Evolutionary conservation across 169 alveolate genomes (phyloP).

Genomic region (Eimeria sp.): DNA sequence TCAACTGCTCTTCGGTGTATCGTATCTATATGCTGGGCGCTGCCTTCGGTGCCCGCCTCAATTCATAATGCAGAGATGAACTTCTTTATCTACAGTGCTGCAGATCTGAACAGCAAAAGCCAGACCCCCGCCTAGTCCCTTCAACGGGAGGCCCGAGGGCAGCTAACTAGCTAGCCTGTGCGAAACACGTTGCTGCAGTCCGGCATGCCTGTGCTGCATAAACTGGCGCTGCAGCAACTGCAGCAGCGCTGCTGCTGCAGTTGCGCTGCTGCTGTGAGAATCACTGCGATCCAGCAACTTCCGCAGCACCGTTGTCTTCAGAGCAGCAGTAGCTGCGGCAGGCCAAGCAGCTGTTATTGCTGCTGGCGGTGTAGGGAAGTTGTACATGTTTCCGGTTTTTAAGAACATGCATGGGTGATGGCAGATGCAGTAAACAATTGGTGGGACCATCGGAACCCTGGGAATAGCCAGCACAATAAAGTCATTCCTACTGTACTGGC

Average conservation of each 20-base stretch:
- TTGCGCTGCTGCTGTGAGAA: not conserved
- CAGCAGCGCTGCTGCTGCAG: not conserved
- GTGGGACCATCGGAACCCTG: not conserved
- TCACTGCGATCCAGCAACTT: not conserved
- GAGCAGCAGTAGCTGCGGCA: constrained; percentile 10
- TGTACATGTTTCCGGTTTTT: not conserved
- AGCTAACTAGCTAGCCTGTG: not conserved
- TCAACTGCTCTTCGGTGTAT: constrained; percentile 26
- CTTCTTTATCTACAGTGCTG: not conserved
- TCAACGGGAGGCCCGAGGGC: too few species aligned
- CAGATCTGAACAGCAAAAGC: not conserved
- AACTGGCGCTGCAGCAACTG: not conserved
- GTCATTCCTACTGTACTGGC: not conserved
- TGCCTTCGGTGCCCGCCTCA: not conserved
- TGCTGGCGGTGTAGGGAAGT: too few species aligned
- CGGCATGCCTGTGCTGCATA: not conserved
- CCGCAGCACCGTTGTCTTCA: not conserved
- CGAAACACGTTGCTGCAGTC: not conserved
- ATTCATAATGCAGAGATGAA: not conserved
- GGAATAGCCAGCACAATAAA: not conserved
- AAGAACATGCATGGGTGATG: not conserved
- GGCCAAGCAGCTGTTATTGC: not conserved
- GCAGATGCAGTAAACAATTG: not conserved
- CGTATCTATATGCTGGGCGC: constrained; percentile 30
- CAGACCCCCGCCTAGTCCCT: not conserved